Evolutionary conservation across 1,284 basidiomycete genomes (phyloP), one percentile per base, ranked within the genome.

Genomic region (Trametes polyzona): DNA sequence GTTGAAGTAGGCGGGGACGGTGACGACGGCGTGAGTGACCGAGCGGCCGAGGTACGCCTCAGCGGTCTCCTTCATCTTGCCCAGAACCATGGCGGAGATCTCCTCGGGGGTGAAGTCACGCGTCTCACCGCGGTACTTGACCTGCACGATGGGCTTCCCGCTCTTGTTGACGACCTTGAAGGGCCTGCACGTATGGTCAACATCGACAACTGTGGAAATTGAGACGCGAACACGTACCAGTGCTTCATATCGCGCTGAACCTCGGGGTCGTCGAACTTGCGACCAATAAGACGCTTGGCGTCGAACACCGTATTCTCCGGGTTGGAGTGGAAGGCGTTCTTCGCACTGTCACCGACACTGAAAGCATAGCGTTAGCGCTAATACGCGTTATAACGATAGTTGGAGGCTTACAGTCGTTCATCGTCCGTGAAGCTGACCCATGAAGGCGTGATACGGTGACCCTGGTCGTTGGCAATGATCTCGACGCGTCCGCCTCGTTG

Each of bases 1-100:
- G 78, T 98, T 98, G 87, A 97, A 96, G 83, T 96, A 98, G 52
- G 96, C 96, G 55, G 96, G 96, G 69, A 98, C 96, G 39, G 96
- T 98, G 73, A 99, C 94, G 58, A 98, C 96, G 60, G 96, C 95
- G 77, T 99, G 94, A 52, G 93, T 96, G 74, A 99, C 96, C 76
- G 95, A 92, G 74, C 95, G 84, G 65, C 95, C 96, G 58, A 99
- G 89, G 78, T 98, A 98, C 21, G 95, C 93, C 83, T 98, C 96
- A 61, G 96, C 96, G 42, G 94, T 98, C 81, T 98, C 96, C 87
- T 98, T 98, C 96, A 99, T 98, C 84, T 98, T 98, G 61, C 76
- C 81, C 60, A 98, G 79, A 69, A 99, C 86, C 96, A 98, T 99
- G 57, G 96, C 93, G 55, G 88, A 92, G 67, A 95, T 85, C 77